A percentile compares a stretch with the other conserved stretches of the same genome.
Evolutionary conservation across 257 asterid genomes (phyloP).

Genomic region (Ehretia macrophylla): DNA sequence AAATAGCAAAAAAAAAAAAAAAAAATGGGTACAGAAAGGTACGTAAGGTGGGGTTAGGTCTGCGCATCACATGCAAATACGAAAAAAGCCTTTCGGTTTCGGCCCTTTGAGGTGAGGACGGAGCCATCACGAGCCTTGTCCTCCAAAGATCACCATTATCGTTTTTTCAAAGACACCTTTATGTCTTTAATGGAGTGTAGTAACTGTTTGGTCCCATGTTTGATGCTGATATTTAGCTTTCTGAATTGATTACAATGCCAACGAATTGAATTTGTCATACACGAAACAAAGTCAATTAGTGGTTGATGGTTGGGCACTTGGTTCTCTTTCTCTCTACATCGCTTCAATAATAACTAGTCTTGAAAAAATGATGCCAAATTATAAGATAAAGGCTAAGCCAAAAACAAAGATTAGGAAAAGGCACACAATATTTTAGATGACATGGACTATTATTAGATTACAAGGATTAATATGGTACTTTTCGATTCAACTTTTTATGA

Average conservation of each 20-base stretch:
- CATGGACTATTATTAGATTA: too few species aligned
- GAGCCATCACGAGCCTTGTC: slow-evolving; percentile 42
- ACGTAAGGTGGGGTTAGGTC: slow-evolving; percentile 28
- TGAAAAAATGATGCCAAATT: neutral
- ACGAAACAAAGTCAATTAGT: neutral
- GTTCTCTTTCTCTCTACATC: neutral
- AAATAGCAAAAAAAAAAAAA: neutral
- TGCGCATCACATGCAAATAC: slow-evolving; percentile 43
- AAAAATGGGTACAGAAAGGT: neutral
- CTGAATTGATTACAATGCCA: neutral
- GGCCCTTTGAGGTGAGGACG: slow-evolving; percentile 13
- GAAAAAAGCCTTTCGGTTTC: slow-evolving; percentile 18
- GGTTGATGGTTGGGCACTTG: slow-evolving; percentile 1
- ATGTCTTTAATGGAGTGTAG: slow-evolving; percentile 27
- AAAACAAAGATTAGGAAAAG: too few species aligned
- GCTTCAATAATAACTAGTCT: neutral
- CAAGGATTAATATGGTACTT: too few species aligned
- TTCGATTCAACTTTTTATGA: too few species aligned
- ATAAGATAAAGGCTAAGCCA: too few species aligned
- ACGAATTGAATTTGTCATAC: too few species aligned
- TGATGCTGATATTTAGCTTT: neutral
- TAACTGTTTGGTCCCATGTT: slow-evolving; percentile 15
- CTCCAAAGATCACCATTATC: slow-evolving; percentile 8
- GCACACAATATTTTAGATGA: too few species aligned
- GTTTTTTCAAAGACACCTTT: slow-evolving; percentile 27